These are phyloP conservation scores for Centaurea solstitialis DNA, from an alignment of 129 eudicot genomes.

Conservation along the genomic window DNA sequence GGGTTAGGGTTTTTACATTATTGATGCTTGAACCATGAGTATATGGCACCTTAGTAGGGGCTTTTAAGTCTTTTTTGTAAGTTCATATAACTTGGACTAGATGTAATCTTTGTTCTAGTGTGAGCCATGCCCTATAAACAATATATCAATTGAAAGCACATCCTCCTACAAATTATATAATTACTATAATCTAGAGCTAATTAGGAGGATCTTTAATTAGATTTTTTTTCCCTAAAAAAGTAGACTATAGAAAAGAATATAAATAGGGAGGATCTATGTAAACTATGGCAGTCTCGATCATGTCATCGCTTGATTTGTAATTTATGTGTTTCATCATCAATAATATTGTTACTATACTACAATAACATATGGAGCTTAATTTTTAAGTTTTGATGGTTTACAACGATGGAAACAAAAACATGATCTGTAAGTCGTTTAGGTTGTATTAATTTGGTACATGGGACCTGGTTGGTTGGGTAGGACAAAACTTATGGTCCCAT, in stretches of 20 bases:
- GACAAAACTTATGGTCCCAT: too few relatives aligned
- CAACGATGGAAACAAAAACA: neutral
- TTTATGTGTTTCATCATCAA: too few relatives aligned
- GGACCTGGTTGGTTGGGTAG: too few relatives aligned
- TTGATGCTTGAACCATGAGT: constrained; percentile 9
- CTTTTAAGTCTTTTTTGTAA: neutral
- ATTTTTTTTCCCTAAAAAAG: neutral
- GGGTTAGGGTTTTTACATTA: constrained; percentile 10
- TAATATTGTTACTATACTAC: too few relatives aligned
- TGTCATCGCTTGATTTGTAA: too few relatives aligned
- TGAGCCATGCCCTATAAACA: constrained; percentile 18
- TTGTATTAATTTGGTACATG: too few relatives aligned
- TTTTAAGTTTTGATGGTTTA: neutral
- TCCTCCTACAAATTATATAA: neutral
- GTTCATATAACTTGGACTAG: constrained; percentile 3
- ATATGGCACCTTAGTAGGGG: neutral
- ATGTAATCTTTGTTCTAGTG: neutral
- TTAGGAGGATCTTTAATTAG: neutral
- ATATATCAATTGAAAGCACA: neutral
- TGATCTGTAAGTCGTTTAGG: neutral
- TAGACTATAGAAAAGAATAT: neutral
- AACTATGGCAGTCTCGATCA: too few relatives aligned
- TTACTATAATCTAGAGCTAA: neutral
- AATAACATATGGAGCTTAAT: neutral
- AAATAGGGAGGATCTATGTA: neutral